Evolutionary conservation across 2,329 filamentous ascomycete species (phyloP), one percentile per base, ranked within the genome.

Genomic region (Penicillium janthinellum): DNA sequence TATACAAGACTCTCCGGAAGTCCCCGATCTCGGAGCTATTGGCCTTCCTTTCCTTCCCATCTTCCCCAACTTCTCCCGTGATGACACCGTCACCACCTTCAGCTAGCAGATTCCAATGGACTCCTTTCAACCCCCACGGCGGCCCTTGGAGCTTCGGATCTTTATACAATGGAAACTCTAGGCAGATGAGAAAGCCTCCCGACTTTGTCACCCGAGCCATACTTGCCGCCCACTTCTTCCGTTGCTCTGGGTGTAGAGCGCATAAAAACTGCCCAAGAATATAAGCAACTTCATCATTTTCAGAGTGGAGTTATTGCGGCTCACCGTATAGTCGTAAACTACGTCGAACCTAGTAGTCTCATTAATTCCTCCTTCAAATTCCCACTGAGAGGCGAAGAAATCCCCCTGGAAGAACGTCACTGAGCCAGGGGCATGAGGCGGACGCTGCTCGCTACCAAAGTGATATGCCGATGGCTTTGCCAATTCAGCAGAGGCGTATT

Each of bases 371-470:
- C n/a, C 45, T 75, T 79, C 51, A 55, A 73, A 44, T 38, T 83
- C 68, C 82, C 87, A 89, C 1, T 79, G 82, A 57, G 87, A 79
- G 5, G 79, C 76, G 72, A 91, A 92, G 73, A 90, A 92, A 67
- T 92, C 88, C 0, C 84, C 88, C 1, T 74, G 69, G 4, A 90
- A 62, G 78, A 86, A 89, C 2, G 78, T 81, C 28, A 84, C 78
- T 3, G 69, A 70, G 0, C 89, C 89, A 15, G 25, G 47, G 1
- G 41, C 38, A 14, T 31, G 14, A 45, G 37, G 4, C 12, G 10
- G n/a, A 48, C 34, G 34, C 15, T 42, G 2, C 31, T 41, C 15
- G 25, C 10, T n/a, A 2, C 62, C 62, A 41, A 70, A 69, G 52
- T 71, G 64, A 42, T 67, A 57, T 8, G n/a, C 50, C 8, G 57